Evolutionary conservation across 148 eudicot genomes (phyloP).

Genomic region (Fallopia convolvulus): DNA sequence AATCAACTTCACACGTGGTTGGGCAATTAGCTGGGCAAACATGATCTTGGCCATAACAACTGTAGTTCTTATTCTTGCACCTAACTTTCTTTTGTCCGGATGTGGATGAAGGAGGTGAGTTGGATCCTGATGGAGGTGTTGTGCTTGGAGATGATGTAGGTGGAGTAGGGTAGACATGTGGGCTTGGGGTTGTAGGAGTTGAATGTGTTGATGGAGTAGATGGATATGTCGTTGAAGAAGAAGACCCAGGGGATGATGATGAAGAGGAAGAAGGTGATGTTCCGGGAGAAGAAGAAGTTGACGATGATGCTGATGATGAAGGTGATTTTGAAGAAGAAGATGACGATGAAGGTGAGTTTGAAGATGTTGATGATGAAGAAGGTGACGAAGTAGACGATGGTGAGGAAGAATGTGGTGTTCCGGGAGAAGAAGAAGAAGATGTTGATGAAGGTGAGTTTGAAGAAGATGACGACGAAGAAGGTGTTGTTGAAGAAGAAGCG

Average conservation of each 20-base stretch:
- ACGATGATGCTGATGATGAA: neutral
- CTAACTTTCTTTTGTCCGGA: slow-evolving; percentile 25
- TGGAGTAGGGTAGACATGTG: neutral
- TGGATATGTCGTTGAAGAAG: neutral
- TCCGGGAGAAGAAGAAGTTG: neutral
- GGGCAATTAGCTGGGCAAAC: slow-evolving; percentile 42
- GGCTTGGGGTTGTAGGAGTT: neutral
- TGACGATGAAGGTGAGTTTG: neutral
- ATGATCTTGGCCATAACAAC: slow-evolving; percentile 24
- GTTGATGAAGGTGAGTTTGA: neutral
- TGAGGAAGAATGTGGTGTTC: neutral
- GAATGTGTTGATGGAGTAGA: neutral
- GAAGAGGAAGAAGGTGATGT: slow-evolving; percentile 1
- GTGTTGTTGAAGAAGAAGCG: neutral
- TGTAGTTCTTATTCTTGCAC: slow-evolving; percentile 31
- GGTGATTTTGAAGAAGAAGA: neutral
- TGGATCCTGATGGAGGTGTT: neutral
- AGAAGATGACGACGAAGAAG: neutral
- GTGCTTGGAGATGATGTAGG: slow-evolving; percentile 1
- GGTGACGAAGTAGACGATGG: neutral
- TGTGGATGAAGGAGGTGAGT: neutral
- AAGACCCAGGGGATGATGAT: neutral
- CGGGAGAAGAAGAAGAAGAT: neutral
- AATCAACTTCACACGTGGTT: slow-evolving; percentile 36
- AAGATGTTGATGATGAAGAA: neutral